These are phyloP conservation scores for Margaritispora aquatica DNA, from an alignment of 495 filamentous ascomycete genomes.

Conservation along the genomic window DNA sequence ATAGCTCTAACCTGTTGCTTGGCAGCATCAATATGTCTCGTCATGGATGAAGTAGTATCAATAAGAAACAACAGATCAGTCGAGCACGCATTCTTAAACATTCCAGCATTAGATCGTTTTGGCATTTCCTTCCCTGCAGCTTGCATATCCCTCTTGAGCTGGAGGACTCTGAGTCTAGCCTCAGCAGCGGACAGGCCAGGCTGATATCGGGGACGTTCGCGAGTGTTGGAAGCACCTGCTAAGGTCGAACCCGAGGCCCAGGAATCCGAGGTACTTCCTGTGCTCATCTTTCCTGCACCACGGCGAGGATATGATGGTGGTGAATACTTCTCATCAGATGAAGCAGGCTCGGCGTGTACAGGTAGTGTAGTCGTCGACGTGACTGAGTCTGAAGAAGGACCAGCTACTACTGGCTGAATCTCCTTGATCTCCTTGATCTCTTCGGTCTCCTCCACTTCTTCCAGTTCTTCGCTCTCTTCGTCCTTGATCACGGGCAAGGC, in stretches of 20 bases:
- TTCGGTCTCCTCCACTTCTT: too few species aligned
- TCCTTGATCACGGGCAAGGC: not conserved
- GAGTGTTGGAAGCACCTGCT: not conserved
- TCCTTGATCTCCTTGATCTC: not conserved
- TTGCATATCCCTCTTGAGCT: constrained; percentile 22
- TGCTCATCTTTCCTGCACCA: not conserved
- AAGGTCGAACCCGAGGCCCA: not conserved
- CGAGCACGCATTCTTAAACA: constrained; percentile 31
- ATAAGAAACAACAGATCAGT: constrained; percentile 35
- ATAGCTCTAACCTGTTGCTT: constrained; percentile 31
- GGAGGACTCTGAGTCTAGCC: constrained; percentile 19
- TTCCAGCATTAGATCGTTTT: constrained; percentile 14
- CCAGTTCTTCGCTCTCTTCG: too few species aligned
- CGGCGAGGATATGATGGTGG: not conserved
- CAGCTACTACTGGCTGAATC: not conserved
- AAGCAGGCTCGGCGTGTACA: not conserved
- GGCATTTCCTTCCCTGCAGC: constrained; percentile 9
- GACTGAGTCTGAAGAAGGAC: not conserved
- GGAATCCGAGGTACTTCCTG: not conserved
- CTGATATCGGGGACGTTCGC: not conserved
- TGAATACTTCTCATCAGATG: not conserved
- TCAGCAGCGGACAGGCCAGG: constrained; percentile 17
- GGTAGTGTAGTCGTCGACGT: not conserved
- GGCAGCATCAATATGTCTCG: constrained; percentile 26
- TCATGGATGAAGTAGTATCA: constrained; percentile 33